phyloP scores from a whole-genome alignment of 2,329 filamentous ascomycete species.

The Dothideomycetes sp. region DNA sequence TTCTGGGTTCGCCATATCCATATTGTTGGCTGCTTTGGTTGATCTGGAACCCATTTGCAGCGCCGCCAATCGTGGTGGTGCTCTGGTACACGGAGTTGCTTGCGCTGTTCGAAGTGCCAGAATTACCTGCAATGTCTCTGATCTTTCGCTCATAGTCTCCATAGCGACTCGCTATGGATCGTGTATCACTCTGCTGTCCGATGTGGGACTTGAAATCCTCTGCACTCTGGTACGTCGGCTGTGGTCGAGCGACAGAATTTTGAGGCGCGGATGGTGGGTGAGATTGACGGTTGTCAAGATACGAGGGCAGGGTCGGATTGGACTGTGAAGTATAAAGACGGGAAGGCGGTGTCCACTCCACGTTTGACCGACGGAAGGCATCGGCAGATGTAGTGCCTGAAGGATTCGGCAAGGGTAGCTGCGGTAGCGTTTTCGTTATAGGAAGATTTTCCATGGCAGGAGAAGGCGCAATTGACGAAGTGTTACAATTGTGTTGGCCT shows the following conservation, averaged over 20 bases:
- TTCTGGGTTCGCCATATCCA: not conserved
- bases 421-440: not conserved
- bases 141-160: constrained; percentile 22
- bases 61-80: constrained; percentile 4
- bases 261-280: constrained; percentile 1
- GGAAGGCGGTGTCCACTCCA: constrained; percentile 24
- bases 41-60: constrained; percentile 1
- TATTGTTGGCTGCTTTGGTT: not conserved
- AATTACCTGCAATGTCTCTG: constrained; percentile 19
- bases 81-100: not conserved
- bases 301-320: not conserved
- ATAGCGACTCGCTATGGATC: constrained; percentile 21
- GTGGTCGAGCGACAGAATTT: constrained; percentile 5
- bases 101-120: too few species aligned
- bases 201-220: constrained; percentile 34
- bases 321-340: constrained; percentile 9
- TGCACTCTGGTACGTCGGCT: constrained; percentile 30
- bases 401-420: not conserved
- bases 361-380: constrained; percentile 12
- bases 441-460: not conserved
- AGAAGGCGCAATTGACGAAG: too few species aligned
- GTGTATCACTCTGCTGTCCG: constrained; percentile 16
- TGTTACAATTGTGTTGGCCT: not conserved
- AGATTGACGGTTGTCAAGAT: constrained; percentile 8
- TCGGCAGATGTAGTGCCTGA: constrained; percentile 10